Evolutionary conservation across 352 stramenopile species (phyloP).

Genomic region (Peronospora destructor): DNA sequence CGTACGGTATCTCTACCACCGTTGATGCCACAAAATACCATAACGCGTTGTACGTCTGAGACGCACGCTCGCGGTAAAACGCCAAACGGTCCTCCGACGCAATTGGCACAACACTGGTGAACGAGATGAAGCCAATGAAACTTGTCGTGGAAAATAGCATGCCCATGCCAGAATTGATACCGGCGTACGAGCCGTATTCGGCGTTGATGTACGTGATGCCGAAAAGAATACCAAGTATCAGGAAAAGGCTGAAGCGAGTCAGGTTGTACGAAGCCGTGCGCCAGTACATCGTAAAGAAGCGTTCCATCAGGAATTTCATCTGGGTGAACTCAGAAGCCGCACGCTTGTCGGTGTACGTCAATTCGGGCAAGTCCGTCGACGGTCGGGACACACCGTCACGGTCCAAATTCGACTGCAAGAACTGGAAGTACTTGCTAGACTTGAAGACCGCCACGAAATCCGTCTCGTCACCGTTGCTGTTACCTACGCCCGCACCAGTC

Average conservation of each 20-base stretch:
- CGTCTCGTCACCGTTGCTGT: conserved; percentile 21
- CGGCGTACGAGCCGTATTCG: conserved; percentile 43
- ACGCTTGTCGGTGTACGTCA: conserved; percentile 33
- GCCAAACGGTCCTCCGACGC: conserved; percentile 78
- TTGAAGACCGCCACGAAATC: conserved; percentile 37
- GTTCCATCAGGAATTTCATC: conserved; percentile 35
- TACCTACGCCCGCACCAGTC: conserved; percentile 40
- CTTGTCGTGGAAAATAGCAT: conserved; percentile 71
- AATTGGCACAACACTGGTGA: conserved; percentile 72
- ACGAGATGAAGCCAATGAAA: conserved; percentile 71
- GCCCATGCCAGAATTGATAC: conserved; percentile 26
- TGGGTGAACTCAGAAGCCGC: conserved; percentile 18
- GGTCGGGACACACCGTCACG: conserved; percentile 25
- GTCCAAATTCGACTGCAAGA: conserved; percentile 28
- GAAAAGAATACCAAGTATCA: conserved; percentile 66
- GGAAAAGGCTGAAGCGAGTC: conserved; percentile 57
- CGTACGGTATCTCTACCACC: conserved; percentile 69
- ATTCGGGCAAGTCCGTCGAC: conserved; percentile 18
- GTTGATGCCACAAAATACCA: conserved; percentile 59
- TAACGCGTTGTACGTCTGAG: conserved; percentile 83
- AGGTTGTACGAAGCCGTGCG: conserved; percentile 79
- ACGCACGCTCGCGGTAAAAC: conserved; percentile 90
- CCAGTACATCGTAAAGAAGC: conserved; percentile 53
- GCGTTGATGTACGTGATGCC: conserved; percentile 41
- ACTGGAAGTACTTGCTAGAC: conserved; percentile 20